A percentile compares a stretch with the other conserved stretches of the same genome.
Evolutionary conservation across 495 filamentous ascomycete species (phyloP).

Genomic region (Evansstolkia leycettana): DNA sequence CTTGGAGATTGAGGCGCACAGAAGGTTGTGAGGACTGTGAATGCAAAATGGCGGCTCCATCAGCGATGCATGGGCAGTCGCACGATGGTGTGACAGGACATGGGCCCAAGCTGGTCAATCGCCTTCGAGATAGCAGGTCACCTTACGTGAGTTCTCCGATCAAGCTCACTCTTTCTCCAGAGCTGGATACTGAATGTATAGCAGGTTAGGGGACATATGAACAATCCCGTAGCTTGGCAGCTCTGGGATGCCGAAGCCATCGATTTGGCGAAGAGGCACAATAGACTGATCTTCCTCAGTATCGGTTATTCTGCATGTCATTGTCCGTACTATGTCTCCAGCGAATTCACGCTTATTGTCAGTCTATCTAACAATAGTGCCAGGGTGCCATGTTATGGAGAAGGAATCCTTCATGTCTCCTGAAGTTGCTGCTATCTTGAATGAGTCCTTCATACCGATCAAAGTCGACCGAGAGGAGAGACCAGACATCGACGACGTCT

Average conservation of each 20-base stretch:
- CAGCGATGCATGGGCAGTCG: conserved; percentile 13
- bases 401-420: conserved; percentile 82
- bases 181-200: conserved; percentile 2
- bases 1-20: no score
- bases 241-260: conserved; percentile 71
- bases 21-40: not conserved
- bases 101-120: conserved; percentile 46
- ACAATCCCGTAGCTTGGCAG: conserved; percentile 91
- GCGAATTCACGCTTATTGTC: not conserved
- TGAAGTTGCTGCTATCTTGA: conserved; percentile 70
- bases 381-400: conserved; percentile 89
- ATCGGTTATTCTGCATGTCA: conserved; percentile 96
- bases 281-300: conserved; percentile 84
- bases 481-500: conserved; percentile 90
- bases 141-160: conserved; percentile 53
- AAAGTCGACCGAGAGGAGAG: conserved; percentile 92
- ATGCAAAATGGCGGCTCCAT: conserved; percentile 8
- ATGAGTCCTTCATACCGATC: conserved; percentile 81
- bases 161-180: not conserved
- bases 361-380: conserved; percentile 5
- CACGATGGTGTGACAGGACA: conserved; percentile 13
- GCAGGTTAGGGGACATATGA: conserved; percentile 64
- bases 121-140: conserved; percentile 59
- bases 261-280: conserved; percentile 59
- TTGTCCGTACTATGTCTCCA: conserved; percentile 43